Evolutionary conservation across 78 protist genomes (phyloP).

Genomic region (Planoprotostelium fungivorum): DNA sequence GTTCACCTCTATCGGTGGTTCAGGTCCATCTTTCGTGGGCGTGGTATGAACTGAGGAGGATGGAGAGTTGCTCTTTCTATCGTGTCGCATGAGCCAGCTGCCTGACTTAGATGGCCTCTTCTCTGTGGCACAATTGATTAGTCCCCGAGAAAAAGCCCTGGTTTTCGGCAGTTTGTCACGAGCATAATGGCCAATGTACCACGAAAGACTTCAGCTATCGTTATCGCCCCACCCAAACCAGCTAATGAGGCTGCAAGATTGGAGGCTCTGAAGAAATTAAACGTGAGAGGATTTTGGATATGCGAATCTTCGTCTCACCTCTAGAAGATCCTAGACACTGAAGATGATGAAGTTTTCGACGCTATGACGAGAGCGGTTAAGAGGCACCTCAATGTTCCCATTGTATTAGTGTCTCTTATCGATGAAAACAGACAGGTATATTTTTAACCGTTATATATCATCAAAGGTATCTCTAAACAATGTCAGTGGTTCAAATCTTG

Average conservation of each 20-base stretch:
- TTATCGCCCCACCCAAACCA: neutral
- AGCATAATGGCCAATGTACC: neutral
- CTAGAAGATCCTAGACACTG: neutral
- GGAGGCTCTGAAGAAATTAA: neutral
- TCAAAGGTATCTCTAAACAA: too few relatives aligned
- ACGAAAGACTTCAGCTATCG: neutral
- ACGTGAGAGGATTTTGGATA: neutral
- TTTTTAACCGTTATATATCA: too few relatives aligned
- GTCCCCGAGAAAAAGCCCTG: too few relatives aligned
- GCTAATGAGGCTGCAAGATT: neutral
- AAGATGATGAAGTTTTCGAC: neutral
- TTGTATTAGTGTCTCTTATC: neutral
- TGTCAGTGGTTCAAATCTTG: neutral
- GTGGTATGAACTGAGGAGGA: too few relatives aligned
- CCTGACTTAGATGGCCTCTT: too few relatives aligned
- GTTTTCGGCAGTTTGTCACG: too few relatives aligned
- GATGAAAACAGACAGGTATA: too few relatives aligned
- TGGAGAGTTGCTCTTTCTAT: too few relatives aligned
- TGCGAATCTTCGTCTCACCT: neutral
- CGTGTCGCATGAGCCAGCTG: too few relatives aligned
- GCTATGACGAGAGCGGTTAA: neutral
- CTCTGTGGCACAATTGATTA: too few relatives aligned
- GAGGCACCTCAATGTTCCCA: neutral
- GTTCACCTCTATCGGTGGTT: too few relatives aligned
- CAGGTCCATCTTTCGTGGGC: too few relatives aligned